phyloP scores from a whole-genome alignment of 257 asterid species.

The Primulina huaijiensis region DNA sequence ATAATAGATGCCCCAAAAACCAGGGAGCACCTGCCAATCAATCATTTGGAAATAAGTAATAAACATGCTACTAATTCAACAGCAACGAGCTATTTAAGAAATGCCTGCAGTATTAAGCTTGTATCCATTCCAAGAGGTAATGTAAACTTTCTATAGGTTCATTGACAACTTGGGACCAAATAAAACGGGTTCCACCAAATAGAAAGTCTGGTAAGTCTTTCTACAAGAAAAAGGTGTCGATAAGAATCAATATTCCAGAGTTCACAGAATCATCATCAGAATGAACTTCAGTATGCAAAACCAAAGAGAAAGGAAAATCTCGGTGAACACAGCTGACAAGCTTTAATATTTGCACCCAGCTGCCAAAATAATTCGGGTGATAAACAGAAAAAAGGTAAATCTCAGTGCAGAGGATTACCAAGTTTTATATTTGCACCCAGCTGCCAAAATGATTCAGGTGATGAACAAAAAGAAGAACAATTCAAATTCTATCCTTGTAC shows the following conservation, averaged over 20 bases:
- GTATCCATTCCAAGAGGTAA: background rate
- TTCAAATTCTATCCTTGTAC: background rate
- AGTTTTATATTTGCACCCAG: conserved; percentile 2
- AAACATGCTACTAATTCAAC: conserved; percentile 41
- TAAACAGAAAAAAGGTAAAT: background rate
- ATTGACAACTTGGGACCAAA: background rate
- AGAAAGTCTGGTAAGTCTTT: conserved; percentile 2
- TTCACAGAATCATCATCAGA: background rate
- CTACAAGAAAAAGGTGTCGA: background rate
- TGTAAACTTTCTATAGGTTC: background rate
- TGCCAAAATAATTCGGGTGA: conserved; percentile 1
- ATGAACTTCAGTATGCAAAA: background rate
- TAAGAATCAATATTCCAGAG: background rate
- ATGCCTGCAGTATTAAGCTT: background rate
- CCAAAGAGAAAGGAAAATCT: conserved; percentile 1
- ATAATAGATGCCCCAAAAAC: conserved; percentile 84
- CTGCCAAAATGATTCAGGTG: conserved; percentile 6
- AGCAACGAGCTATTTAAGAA: conserved; percentile 23
- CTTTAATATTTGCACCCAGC: conserved; percentile 2
- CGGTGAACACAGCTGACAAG: background rate
- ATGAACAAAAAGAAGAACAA: conserved; percentile 5
- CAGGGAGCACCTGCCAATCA: conserved; percentile 95
- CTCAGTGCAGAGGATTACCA: background rate
- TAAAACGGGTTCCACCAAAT: no score
- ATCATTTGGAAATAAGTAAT: conserved; percentile 67